phyloP scores from a whole-genome alignment of 345 rosid genomes.

The Combretum micranthum region DNA sequence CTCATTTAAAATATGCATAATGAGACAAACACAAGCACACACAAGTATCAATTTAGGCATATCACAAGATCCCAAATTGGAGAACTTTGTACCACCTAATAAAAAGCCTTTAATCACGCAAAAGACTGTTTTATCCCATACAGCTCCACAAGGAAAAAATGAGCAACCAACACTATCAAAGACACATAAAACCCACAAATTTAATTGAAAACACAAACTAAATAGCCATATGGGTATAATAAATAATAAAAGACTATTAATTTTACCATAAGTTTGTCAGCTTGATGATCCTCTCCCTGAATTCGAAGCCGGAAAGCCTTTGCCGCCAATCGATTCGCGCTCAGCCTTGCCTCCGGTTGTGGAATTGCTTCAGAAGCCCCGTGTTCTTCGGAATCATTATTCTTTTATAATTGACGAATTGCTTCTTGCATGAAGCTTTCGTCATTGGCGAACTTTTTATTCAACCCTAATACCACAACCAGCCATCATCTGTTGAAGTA shows the following conservation, averaged over 20 bases:
- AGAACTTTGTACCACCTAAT: too few relatives aligned
- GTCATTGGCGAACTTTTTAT: conserved; percentile 69
- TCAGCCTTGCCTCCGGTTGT: conserved; percentile 29
- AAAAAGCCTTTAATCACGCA: too few relatives aligned
- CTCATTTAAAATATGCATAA: too few relatives aligned
- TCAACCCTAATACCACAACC: conserved; percentile 46
- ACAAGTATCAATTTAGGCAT: too few relatives aligned
- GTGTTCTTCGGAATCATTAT: conserved; percentile 21
- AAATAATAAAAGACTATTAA: conserved; percentile 7
- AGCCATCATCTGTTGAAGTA: conserved; percentile 40
- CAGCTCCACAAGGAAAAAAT: too few relatives aligned
- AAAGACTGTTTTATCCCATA: too few relatives aligned
- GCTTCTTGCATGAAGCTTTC: conserved; percentile 68
- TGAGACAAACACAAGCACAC: too few relatives aligned
- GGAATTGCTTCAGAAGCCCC: conserved; percentile 22
- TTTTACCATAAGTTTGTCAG: conserved; percentile 76
- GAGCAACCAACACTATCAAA: too few relatives aligned
- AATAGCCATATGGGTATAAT: too few relatives aligned
- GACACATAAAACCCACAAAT: too few relatives aligned
- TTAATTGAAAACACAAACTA: too few relatives aligned
- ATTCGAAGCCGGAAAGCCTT: conserved; percentile 81
- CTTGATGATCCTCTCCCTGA: conserved; percentile 86
- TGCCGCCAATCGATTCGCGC: conserved; percentile 79
- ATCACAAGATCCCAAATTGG: too few relatives aligned
- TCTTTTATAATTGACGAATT: conserved; percentile 28